Conservation (phyloP, 345 rosid genomes). For the Eucalyptus camaldulensis region DNA sequence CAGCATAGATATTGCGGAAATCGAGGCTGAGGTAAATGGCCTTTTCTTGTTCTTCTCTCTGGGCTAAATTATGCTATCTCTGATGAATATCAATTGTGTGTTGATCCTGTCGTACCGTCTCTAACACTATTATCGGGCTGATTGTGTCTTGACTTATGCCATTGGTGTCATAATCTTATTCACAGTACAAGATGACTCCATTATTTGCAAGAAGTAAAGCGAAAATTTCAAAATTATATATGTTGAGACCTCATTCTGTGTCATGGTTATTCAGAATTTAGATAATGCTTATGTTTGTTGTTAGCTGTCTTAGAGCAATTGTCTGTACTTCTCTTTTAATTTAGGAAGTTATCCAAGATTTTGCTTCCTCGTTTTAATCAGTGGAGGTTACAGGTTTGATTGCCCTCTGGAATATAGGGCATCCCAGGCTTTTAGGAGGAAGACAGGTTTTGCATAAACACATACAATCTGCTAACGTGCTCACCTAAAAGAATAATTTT, state of each 20-base stretch:
- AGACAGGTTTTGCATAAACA: background rate
- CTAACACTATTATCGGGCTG: background rate
- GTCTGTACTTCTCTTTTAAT: background rate
- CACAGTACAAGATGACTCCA: background rate
- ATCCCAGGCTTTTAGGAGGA: background rate
- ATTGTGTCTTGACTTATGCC: background rate
- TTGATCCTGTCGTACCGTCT: background rate
- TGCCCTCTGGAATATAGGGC: background rate
- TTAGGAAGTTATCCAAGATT: background rate
- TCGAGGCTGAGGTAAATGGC: slow-evolving; percentile 67
- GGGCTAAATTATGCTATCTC: background rate
- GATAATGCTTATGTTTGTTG: background rate
- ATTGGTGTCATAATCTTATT: background rate
- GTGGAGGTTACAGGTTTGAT: background rate
- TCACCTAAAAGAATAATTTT: background rate
- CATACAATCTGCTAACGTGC: background rate
- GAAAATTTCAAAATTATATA: background rate
- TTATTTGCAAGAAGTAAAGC: background rate
- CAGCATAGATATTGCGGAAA: slow-evolving; percentile 73
- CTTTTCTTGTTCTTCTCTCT: background rate
- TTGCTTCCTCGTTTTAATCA: background rate
- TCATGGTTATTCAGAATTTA: background rate
- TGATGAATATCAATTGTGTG: background rate
- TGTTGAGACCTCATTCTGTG: background rate
- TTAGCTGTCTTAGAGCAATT: background rate